Conservation (phyloP, 148 eudicot genomes). For the Beta vulgaris region DNA sequence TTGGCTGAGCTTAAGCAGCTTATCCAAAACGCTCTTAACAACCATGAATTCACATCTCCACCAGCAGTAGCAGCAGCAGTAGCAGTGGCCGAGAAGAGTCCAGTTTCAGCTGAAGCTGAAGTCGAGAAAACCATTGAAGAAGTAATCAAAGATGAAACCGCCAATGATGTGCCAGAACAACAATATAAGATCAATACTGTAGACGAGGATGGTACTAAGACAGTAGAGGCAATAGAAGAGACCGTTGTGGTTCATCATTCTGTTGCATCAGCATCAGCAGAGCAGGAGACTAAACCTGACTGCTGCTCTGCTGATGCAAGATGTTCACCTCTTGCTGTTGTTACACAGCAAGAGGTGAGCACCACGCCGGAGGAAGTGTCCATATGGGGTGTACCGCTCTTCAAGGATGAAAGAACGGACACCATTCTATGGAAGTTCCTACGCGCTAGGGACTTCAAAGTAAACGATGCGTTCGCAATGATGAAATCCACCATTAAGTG, state of each 20-base stretch:
- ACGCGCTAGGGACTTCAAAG: slow-evolving; percentile 47
- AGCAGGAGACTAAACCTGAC: not conserved
- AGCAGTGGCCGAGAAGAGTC: not conserved
- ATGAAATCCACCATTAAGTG: slow-evolving; percentile 40
- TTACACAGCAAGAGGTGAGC: not conserved
- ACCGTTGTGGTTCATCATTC: slow-evolving; percentile 24
- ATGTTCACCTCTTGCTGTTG: slow-evolving; percentile 6
- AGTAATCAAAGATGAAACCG: not conserved
- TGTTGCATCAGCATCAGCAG: slow-evolving; percentile 14
- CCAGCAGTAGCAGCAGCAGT: not conserved
- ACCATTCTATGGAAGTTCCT: slow-evolving; percentile 47
- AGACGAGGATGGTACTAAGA: slow-evolving; percentile 40
- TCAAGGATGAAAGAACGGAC: slow-evolving; percentile 41
- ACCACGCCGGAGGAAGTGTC: slow-evolving; percentile 25
- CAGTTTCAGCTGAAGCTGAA: not conserved
- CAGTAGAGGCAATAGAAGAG: slow-evolving; percentile 39
- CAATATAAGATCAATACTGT: not conserved
- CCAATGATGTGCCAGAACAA: not conserved
- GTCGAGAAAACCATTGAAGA: not conserved
- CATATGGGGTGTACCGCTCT: slow-evolving; percentile 47
- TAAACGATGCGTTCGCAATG: slow-evolving; percentile 47
- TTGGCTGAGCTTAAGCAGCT: slow-evolving; percentile 38
- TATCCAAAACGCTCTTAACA: slow-evolving; percentile 32
- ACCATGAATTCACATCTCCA: slow-evolving; percentile 19
- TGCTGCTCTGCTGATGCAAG: not conserved